Evolutionary conservation across 2,329 filamentous ascomycete genomes (phyloP).

Genomic region (Aspergillus pseudotamarii): DNA sequence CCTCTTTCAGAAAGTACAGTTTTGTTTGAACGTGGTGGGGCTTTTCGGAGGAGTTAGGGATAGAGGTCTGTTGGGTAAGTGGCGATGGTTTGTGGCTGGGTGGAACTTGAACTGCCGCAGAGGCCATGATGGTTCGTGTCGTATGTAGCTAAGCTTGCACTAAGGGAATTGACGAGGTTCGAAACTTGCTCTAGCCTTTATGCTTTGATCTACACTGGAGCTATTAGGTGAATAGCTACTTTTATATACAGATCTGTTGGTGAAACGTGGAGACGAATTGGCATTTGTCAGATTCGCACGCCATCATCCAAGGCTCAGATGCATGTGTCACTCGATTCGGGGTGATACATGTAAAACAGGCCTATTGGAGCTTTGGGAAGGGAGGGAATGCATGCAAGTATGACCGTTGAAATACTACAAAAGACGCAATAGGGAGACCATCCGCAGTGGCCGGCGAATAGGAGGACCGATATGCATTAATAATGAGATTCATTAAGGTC

Average conservation of each 20-base stretch:
- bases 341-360: constrained; percentile 33
- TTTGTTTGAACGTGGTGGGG: constrained; percentile 44
- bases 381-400: background rate
- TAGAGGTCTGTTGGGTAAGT: constrained; percentile 15
- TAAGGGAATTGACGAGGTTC: background rate
- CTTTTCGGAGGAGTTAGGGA: constrained; percentile 21
- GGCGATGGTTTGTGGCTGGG: constrained; percentile 12
- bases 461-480: background rate
- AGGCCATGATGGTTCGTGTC: constrained; percentile 27
- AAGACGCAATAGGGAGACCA: background rate
- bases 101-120: constrained; percentile 32
- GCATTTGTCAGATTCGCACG: constrained; percentile 40
- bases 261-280: constrained; percentile 17
- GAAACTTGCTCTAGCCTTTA: background rate
- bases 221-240: background rate
- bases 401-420: background rate
- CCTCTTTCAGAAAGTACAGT: constrained; percentile 52
- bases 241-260: constrained; percentile 1
- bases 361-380: constrained; percentile 3
- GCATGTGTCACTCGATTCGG: constrained; percentile 7
- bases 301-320: constrained; percentile 24
- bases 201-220: background rate
- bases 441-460: background rate
- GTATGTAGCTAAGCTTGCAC: background rate
- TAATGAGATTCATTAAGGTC: background rate